Conservation (phyloP, 2,329 filamentous ascomycete genomes). For the Aspergillus sp. region DNA sequence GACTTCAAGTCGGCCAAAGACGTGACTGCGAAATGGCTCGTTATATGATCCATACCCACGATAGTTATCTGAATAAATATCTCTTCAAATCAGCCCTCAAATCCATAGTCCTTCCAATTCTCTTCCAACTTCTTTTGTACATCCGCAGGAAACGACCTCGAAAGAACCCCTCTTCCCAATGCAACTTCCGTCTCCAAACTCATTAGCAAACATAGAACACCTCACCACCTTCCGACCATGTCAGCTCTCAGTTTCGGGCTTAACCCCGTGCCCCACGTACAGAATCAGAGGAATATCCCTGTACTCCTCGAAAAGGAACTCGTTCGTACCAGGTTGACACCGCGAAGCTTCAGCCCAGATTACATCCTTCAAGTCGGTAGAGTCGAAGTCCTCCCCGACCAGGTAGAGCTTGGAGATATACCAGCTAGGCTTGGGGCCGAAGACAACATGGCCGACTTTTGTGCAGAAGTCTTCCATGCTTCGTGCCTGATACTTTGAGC, state of each 20-base stretch:
- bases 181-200: constrained; percentile 5
- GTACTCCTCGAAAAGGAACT: constrained; percentile 10
- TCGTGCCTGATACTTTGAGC: constrained; percentile 8
- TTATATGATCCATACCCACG: constrained; percentile 33
- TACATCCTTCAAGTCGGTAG: constrained; percentile 10
- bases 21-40: constrained; percentile 56
- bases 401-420: constrained; percentile 15
- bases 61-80: neutral
- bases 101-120: constrained; percentile 8
- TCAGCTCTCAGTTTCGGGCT: neutral
- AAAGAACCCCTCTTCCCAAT: constrained; percentile 7
- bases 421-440: constrained; percentile 16
- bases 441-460: constrained; percentile 11
- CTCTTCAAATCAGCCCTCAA: neutral
- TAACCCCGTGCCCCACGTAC: constrained; percentile 7
- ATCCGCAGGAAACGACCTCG: constrained; percentile 6
- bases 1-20: constrained; percentile 54
- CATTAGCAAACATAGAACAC: constrained; percentile 8
- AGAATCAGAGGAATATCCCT: constrained; percentile 9
- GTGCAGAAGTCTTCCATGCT: constrained; percentile 9
- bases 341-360: constrained; percentile 15
- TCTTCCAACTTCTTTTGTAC: constrained; percentile 4
- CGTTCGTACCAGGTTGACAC: constrained; percentile 9
- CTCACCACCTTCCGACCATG: constrained; percentile 6
- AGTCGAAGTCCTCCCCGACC: constrained; percentile 15